Base-by-base conservation (phyloP, 495 filamentous ascomycete species). In the Penicillium chermesinum region DNA sequence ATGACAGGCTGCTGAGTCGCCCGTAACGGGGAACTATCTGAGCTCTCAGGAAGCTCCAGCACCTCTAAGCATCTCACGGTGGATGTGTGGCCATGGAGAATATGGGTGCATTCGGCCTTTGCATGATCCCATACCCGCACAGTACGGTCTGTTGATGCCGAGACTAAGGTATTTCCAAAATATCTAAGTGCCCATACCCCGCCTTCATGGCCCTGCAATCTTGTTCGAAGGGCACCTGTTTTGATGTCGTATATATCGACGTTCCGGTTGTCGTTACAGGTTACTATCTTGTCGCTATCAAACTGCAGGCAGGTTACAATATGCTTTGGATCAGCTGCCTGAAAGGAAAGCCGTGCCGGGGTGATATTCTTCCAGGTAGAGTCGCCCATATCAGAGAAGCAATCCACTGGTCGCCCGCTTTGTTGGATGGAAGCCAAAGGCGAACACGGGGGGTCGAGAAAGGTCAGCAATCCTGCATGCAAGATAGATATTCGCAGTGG, bases 221-320 rank as follows among this genome's bases (percentile, higher is more conserved):
- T 87, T 44, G 80, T 85, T 48, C 88, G 81, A 41, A 95, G 67
- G 46, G 85, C 85, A 45, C 93, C 93, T 4, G 90, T 97, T 65
- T 90, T 91, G 12, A 94, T 99, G 59, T 97, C 91, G 63, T 97
- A 99, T 36, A 99, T 91, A 61, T 97, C 89, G 62, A 99, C 97
- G 49, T 95, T 86, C 7, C 89, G 94, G 63, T 97, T 94, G 66
- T 99, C 93, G 55, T 90, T 96, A 22, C 93, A 94, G 9, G 94
- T 99, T 48, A 99, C 73, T 46, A 99, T 95, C 67, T 97, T 97
- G 69, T 97, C 93, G 25, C 87, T 85, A 56, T 99, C 93, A 54
- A 99, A 97, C 57, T 97, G 91, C 43, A 99, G 76, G 55, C 94
- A 97, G 7, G 93, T 99, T 15, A 99, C 94, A 38, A 99, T 94